Evolutionary conservation across 225 moss, liverwort and hornwort genomes (phyloP).

Genomic region (Ulota crispa): DNA sequence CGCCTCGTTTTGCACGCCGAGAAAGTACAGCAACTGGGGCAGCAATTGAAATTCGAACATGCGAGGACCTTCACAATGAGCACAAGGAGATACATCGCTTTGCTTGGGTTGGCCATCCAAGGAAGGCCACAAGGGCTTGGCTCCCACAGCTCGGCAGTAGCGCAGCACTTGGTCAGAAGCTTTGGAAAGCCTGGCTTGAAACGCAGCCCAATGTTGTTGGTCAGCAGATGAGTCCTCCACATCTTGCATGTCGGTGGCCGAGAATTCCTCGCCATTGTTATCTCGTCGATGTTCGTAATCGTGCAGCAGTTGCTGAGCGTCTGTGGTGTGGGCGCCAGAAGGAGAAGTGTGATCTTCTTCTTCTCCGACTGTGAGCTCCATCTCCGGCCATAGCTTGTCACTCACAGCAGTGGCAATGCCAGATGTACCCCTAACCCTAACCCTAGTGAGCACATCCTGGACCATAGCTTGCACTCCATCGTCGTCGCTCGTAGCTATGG

Average conservation of each 20-base stretch:
- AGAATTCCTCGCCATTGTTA: slow-evolving; percentile 58
- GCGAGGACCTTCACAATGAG: slow-evolving; percentile 65
- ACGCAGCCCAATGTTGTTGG: slow-evolving; percentile 89
- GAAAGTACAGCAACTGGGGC: slow-evolving; percentile 90
- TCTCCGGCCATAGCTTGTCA: slow-evolving; percentile 79
- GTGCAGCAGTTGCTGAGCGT: slow-evolving; percentile 54
- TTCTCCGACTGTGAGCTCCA: slow-evolving; percentile 61
- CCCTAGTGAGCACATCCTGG: slow-evolving; percentile 26
- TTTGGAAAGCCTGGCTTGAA: slow-evolving; percentile 70
- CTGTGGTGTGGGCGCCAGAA: background rate
- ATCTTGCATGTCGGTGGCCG: slow-evolving; percentile 68
- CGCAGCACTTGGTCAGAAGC: slow-evolving; percentile 81
- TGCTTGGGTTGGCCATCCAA: slow-evolving; percentile 61
- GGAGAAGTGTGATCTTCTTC: slow-evolving; percentile 33
- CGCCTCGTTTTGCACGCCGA: slow-evolving; percentile 63
- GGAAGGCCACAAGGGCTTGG: slow-evolving; percentile 90
- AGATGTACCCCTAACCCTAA: slow-evolving; percentile 24
- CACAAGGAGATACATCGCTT: slow-evolving; percentile 58
- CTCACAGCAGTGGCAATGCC: slow-evolving; percentile 31
- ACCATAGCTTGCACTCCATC: slow-evolving; percentile 31
- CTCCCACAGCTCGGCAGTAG: slow-evolving; percentile 60
- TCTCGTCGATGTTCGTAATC: slow-evolving; percentile 69
- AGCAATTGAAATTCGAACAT: slow-evolving; percentile 91
- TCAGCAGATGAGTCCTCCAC: slow-evolving; percentile 75
- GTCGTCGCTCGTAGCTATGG: background rate